Conservation (phyloP, 257 asterid species). For the Thymus quinquecostatus region DNA sequence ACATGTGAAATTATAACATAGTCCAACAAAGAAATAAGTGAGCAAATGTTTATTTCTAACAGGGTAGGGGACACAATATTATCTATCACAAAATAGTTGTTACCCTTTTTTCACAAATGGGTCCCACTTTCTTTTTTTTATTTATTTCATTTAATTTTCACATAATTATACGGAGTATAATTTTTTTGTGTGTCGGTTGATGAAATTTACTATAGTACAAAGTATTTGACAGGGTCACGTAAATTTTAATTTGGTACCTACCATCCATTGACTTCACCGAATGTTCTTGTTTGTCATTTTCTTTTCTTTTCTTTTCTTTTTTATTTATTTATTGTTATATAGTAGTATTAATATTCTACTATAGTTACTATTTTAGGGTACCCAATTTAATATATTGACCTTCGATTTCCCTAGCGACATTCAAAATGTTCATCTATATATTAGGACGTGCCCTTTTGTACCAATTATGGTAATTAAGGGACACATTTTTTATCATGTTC, state of each 20-base stretch:
- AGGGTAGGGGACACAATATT: slow-evolving; percentile 26
- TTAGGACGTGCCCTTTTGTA: too few relatives aligned
- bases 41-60: slow-evolving; percentile 29
- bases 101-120: slow-evolving; percentile 24
- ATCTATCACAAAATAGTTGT: slow-evolving; percentile 25
- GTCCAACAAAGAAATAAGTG: slow-evolving; percentile 25
- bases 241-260: background rate
- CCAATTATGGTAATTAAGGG: background rate
- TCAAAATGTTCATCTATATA: too few relatives aligned
- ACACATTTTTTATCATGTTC: background rate
- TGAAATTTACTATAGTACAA: background rate
- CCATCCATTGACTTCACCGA: background rate
- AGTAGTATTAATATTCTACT: background rate
- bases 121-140: slow-evolving; percentile 13
- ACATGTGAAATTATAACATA: too few relatives aligned
- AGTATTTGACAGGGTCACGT: background rate
- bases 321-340: background rate
- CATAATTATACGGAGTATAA: background rate
- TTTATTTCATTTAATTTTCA: background rate
- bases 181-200: slow-evolving; percentile 31
- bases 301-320: too few relatives aligned
- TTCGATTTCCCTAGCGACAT: background rate
- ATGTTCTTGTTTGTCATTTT: slow-evolving; percentile 6
- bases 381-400: background rate
- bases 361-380: background rate